Conservation (phyloP, 768 basidiomycete genomes). For the Scleroderma bovista region DNA sequence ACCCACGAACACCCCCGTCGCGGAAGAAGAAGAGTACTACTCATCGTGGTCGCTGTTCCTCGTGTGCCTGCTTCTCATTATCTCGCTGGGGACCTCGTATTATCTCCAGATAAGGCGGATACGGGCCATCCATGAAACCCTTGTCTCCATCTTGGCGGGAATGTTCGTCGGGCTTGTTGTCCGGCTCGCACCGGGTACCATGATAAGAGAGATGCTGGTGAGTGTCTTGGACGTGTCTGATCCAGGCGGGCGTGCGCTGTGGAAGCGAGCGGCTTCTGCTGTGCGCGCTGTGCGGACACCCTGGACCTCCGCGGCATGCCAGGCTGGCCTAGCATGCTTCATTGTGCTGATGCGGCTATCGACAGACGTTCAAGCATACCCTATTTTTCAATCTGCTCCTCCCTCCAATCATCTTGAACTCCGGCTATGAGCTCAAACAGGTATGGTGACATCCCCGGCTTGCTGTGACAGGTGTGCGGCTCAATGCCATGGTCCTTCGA, state of each 20-base stretch:
- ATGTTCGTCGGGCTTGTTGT: constrained; percentile 94
- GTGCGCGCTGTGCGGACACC: too few species aligned
- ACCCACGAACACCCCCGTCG: constrained; percentile 33
- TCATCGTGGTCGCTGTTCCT: constrained; percentile 94
- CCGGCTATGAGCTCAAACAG: constrained; percentile 97
- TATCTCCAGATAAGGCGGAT: constrained; percentile 97
- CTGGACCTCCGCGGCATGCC: too few species aligned
- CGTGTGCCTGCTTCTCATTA: constrained; percentile 85
- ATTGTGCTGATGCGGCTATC: neutral
- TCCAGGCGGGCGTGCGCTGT: too few species aligned
- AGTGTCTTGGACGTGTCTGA: constrained; percentile 29
- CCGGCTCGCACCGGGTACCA: constrained; percentile 82
- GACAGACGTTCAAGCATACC: constrained; percentile 91
- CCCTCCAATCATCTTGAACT: constrained; percentile 96
- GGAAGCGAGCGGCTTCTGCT: too few species aligned
- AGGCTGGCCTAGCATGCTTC: too few species aligned
- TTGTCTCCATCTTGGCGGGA: constrained; percentile 92
- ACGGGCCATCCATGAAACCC: constrained; percentile 91
- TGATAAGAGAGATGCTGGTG: constrained; percentile 97
- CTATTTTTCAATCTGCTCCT: constrained; percentile 97
- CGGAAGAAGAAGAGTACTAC: constrained; percentile 84
- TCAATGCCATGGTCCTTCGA: too few species aligned
- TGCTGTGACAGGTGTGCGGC: neutral
- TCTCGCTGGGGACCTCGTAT: constrained; percentile 95
- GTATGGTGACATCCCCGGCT: constrained; percentile 33